These are phyloP conservation scores for Cucumis hystrix DNA, from an alignment of 306 rosid genomes.

Conservation along the genomic window DNA sequence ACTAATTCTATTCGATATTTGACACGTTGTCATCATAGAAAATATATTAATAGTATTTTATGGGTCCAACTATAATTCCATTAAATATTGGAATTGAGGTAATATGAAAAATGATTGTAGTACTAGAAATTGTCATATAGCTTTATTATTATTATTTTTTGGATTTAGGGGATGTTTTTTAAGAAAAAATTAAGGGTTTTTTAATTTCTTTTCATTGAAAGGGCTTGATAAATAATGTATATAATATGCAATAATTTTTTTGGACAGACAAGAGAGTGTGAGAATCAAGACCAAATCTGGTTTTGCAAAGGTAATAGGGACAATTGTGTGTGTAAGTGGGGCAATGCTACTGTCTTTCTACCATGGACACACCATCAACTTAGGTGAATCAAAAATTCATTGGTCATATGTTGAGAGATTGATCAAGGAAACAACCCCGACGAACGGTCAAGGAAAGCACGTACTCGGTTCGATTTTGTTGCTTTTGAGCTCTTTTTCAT, in stretches of 20 bases:
- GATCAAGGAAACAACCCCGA: not conserved
- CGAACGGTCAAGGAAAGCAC: not conserved
- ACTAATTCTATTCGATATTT: too few relatives aligned
- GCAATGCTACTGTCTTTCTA: constrained; percentile 62
- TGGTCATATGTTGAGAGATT: constrained; percentile 37
- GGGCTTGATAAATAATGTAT: not conserved
- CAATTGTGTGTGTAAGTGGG: constrained; percentile 56
- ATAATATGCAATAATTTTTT: not conserved
- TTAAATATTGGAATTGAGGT: too few relatives aligned
- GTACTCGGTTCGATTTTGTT: not conserved
- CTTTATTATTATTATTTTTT: not conserved
- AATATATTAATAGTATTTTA: too few relatives aligned
- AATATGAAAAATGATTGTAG: too few relatives aligned
- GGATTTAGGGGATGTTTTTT: not conserved
- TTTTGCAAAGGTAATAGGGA: constrained; percentile 43
- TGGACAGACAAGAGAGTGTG: constrained; percentile 52
- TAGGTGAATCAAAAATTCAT: constrained; percentile 48
- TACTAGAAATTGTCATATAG: too few relatives aligned
- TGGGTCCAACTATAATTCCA: too few relatives aligned
- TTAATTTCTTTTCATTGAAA: not conserved
- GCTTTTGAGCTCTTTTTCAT: not conserved
- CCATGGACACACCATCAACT: constrained; percentile 44
- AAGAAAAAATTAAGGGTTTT: not conserved
- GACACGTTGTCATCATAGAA: too few relatives aligned
- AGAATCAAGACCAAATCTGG: constrained; percentile 32